Percentiles rank a stretch among this genome's conserved stretches.
phyloP scores from a whole-genome alignment of 164 flowering plant genomes.

The Vitis cinerea region DNA sequence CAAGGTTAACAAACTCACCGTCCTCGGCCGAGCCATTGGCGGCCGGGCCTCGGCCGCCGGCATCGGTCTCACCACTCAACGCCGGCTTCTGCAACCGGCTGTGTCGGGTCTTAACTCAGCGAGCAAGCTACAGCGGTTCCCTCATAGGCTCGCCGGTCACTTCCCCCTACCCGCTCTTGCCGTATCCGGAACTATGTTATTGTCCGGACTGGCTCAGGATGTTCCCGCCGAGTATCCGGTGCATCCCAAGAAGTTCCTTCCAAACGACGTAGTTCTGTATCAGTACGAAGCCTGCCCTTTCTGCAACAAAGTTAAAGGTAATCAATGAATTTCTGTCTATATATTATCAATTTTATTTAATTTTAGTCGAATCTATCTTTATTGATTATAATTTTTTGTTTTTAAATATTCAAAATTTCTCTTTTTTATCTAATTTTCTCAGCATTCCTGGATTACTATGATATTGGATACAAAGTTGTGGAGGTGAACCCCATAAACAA shows the following conservation, averaged over 20 bases:
- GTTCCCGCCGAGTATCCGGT: constrained; percentile 57
- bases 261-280: constrained; percentile 81
- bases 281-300: constrained; percentile 99
- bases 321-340: neutral
- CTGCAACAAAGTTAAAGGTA: constrained; percentile 96
- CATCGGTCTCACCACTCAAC: constrained; percentile 9
- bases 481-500: constrained; percentile 96
- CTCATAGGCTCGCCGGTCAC: constrained; percentile 11
- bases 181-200: constrained; percentile 44
- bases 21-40: constrained; percentile 25
- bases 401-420: too few relatives aligned
- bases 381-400: too few relatives aligned
- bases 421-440: constrained; percentile 4
- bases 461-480: constrained; percentile 82
- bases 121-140: constrained; percentile 6
- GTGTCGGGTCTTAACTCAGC: constrained; percentile 15
- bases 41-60: constrained; percentile 14
- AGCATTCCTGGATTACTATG: constrained; percentile 88
- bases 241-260: constrained; percentile 29
- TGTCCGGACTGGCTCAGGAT: constrained; percentile 42
- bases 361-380: too few relatives aligned
- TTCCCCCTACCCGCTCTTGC: constrained; percentile 17
- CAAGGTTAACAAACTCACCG: constrained; percentile 27
- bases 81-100: constrained; percentile 22
- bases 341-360: neutral